Percentiles rank a stretch among this genome's conserved stretches.
Evolutionary conservation across 345 rosid species (phyloP).

Genomic region (Firmiana major): DNA sequence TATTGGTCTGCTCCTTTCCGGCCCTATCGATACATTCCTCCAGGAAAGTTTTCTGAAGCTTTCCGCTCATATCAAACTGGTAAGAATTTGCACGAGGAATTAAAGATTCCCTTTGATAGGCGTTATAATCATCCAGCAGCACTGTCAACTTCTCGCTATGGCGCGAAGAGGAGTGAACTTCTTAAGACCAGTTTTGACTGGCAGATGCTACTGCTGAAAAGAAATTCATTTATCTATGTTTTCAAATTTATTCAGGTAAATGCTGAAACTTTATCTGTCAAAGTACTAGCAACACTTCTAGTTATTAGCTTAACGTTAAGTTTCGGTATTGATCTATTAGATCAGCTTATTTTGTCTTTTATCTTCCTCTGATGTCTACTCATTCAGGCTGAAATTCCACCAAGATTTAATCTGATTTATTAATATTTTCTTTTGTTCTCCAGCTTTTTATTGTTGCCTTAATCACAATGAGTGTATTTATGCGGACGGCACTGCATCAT

Average conservation of each 20-base stretch:
- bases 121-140: slow-evolving; percentile 93
- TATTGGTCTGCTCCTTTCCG: slow-evolving; percentile 78
- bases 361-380: not conserved
- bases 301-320: not conserved
- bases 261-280: not conserved
- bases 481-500: slow-evolving; percentile 83
- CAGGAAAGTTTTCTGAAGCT: slow-evolving; percentile 83
- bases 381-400: slow-evolving; percentile 3
- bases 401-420: slow-evolving; percentile 14
- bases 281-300: not conserved
- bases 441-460: slow-evolving; percentile 91
- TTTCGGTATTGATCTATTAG: not conserved
- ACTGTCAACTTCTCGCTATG: slow-evolving; percentile 67
- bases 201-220: slow-evolving; percentile 88
- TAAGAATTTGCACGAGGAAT: slow-evolving; percentile 52
- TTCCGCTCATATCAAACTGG: slow-evolving; percentile 60
- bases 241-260: slow-evolving; percentile 93
- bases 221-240: slow-evolving; percentile 85
- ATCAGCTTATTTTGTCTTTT: slow-evolving; percentile 2
- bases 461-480: slow-evolving; percentile 94
- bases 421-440: slow-evolving; percentile 23
- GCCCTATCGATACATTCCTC: slow-evolving; percentile 77
- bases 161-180: slow-evolving; percentile 64
- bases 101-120: slow-evolving; percentile 73
- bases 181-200: slow-evolving; percentile 70